Percentiles rank a stretch among this genome's conserved stretches.
These are phyloP conservation scores for Solanum megistacrolobum DNA, from an alignment of 257 asterid genomes.

Conservation along the genomic window DNA sequence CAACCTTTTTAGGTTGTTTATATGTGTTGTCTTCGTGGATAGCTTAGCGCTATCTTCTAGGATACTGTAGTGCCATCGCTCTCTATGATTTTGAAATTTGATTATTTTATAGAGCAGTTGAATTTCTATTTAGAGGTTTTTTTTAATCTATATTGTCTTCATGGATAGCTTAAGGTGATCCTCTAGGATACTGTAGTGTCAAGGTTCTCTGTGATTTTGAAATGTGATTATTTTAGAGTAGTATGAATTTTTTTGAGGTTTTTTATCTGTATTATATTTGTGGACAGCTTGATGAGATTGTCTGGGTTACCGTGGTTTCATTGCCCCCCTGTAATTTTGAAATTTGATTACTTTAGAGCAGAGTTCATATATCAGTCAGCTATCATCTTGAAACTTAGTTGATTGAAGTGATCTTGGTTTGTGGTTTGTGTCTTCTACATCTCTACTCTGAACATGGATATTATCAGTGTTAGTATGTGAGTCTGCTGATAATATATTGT, in stretches of 20 bases:
- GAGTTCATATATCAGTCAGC: neutral
- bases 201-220: neutral
- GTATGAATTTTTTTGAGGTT: neutral
- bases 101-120: neutral
- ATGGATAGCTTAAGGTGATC: neutral
- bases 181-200: neutral
- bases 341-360: neutral
- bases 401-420: neutral
- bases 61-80: neutral
- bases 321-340: neutral
- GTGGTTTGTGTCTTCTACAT: neutral
- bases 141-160: neutral
- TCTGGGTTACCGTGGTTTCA: neutral
- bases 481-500: neutral
- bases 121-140: neutral
- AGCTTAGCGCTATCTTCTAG: neutral
- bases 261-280: neutral
- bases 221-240: neutral
- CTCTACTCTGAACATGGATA: neutral
- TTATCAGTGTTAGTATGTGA: neutral
- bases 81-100: neutral
- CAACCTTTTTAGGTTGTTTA: too few relatives aligned
- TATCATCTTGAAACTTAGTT: neutral
- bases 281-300: neutral
- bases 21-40: neutral